Conservation (phyloP, 2,329 filamentous ascomycete genomes). For the Phialemonium atrogriseum region DNA sequence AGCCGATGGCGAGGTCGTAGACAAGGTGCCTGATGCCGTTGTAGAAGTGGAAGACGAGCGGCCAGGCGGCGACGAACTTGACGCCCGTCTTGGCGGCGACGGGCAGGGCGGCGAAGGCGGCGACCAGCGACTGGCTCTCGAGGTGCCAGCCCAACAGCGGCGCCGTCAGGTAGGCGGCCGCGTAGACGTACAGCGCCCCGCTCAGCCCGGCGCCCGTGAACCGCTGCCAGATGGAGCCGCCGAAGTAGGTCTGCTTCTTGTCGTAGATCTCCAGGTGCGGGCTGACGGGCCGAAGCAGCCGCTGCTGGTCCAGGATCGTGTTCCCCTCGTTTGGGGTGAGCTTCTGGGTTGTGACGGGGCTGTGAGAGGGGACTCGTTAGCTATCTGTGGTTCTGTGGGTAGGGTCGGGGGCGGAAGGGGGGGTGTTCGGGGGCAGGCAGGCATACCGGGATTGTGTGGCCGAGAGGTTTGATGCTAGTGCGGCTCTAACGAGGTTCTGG, state of each 20-base stretch:
- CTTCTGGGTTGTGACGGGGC: constrained; percentile 47
- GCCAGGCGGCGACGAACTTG: constrained; percentile 50
- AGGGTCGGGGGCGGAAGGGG: constrained; percentile 1
- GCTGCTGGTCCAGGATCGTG: constrained; percentile 71
- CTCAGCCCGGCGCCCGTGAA: constrained; percentile 71
- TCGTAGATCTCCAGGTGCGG: constrained; percentile 85
- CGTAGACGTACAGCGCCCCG: constrained; percentile 71
- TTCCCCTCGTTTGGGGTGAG: constrained; percentile 44
- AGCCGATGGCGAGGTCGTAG: constrained; percentile 44
- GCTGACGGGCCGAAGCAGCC: constrained; percentile 69
- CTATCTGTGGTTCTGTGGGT: neutral
- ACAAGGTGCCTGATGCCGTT: constrained; percentile 48
- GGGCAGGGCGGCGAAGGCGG: constrained; percentile 51
- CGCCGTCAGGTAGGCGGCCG: constrained; percentile 70
- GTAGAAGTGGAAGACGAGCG: constrained; percentile 49
- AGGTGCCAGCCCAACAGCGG: constrained; percentile 62
- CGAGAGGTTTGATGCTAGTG: constrained; percentile 32
- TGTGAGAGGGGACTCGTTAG: constrained; percentile 19
- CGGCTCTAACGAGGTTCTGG: constrained; percentile 38
- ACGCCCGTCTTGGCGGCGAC: constrained; percentile 47
- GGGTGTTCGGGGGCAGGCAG: no score
- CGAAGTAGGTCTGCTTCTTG: constrained; percentile 78
- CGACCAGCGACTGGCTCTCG: constrained; percentile 51
- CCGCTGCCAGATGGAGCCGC: constrained; percentile 65
- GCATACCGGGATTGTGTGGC: constrained; percentile 38